These are phyloP conservation scores for Mortierella antarctica DNA, from an alignment of 192 early-diverging fungal genomes.

Conservation along the genomic window DNA sequence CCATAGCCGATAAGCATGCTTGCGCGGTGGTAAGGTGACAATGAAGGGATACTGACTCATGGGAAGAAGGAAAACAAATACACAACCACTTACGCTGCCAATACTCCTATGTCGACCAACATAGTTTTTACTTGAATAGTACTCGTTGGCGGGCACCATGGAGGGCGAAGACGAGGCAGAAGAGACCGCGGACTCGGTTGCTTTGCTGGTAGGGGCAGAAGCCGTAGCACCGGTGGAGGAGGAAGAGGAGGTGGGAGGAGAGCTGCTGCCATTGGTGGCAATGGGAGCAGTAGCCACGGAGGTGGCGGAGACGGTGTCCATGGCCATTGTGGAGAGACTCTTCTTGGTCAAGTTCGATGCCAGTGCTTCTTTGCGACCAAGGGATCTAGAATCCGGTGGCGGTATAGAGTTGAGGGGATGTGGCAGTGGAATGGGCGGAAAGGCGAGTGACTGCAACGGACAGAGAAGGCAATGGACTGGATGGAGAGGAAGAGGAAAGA, in stretches of 20 bases:
- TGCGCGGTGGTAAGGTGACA: background rate
- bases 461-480: background rate
- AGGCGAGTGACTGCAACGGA: background rate
- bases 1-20: no score
- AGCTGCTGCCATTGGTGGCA: background rate
- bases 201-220: background rate
- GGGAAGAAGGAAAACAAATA: background rate
- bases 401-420: background rate
- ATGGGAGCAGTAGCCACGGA: background rate
- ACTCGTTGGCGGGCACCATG: conserved; percentile 30
- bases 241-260: background rate
- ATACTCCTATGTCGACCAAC: conserved; percentile 32
- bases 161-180: background rate
- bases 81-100: conserved; percentile 31
- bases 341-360: conserved; percentile 26
- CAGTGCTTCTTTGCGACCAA: background rate
- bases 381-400: background rate
- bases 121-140: conserved; percentile 45
- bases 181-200: background rate
- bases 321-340: conserved; percentile 14
- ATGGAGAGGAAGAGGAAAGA: background rate
- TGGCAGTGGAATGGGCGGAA: background rate
- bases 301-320: background rate
- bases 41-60: background rate
- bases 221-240: background rate